A percentile compares a stretch with the other conserved stretches of the same genome.
These are phyloP conservation scores for Stephania cephalantha DNA, from an alignment of 164 flowering plant species.

Conservation along the genomic window DNA sequence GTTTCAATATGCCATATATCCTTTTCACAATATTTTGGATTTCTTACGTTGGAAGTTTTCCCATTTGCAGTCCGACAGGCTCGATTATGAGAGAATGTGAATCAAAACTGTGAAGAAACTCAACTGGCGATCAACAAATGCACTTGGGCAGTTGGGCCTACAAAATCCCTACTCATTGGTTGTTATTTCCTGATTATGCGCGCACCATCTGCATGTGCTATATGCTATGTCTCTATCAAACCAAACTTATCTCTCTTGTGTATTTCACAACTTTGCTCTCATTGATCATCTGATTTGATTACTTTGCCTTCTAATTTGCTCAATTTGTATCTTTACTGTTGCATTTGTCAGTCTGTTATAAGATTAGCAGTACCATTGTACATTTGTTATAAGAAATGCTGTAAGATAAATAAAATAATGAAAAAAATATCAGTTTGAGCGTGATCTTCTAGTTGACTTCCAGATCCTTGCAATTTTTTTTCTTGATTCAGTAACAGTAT, in stretches of 20 bases:
- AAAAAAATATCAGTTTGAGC: background rate
- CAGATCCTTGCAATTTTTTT: no score
- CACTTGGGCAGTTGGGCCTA: background rate
- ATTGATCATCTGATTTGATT: background rate
- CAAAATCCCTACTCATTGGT: background rate
- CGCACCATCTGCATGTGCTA: background rate
- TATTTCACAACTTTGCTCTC: background rate
- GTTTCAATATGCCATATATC: background rate
- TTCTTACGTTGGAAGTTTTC: background rate
- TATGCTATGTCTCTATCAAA: background rate
- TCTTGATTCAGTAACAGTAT: no score
- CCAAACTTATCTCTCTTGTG: background rate
- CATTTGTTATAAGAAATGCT: background rate
- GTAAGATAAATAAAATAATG: background rate
- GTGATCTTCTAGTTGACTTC: background rate
- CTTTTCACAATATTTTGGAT: background rate
- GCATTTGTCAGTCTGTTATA: background rate
- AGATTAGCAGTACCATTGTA: background rate
- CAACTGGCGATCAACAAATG: background rate
- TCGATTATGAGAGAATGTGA: conserved; percentile 28
- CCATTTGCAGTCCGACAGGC: conserved; percentile 28
- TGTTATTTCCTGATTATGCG: background rate
- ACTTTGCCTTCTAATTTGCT: background rate
- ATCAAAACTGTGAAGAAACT: background rate
- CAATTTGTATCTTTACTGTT: background rate